Base-by-base conservation (phyloP, 495 filamentous ascomycete species). In the Mytilinidion resinicola region DNA sequence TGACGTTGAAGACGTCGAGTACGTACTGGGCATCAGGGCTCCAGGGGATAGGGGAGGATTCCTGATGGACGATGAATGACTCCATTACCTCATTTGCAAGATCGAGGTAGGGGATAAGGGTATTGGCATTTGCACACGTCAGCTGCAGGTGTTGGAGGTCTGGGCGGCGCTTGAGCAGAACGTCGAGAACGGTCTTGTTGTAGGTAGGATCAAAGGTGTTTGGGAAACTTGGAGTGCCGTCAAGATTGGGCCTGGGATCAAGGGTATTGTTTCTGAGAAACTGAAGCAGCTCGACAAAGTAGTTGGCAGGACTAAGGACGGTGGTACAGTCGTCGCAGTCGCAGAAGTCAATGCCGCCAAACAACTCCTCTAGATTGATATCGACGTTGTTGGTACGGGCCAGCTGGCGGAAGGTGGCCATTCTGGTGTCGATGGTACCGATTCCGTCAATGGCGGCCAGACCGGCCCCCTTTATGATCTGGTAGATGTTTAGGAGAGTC, bases 21-120 rank as follows among this genome's bases (percentile, higher is more conserved):
- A 9, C 44, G 9, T 9, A 8, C 20, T 48, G n/a, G 17, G 20
- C 17, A 48, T 25, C 60, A 69, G 8, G 67, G 57, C 1, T 48
- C 52, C 5, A 37, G 9, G 0, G 48, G 37, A 20, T 53, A 44
- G 15, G 17, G 9, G 0, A 56, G 51, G 44, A 48, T 8, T 48
- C n/a, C 14, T 9, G 44, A 15, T 15, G 8, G 8, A 46, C 19
- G 37, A 55, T 34, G 25, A 51, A 68, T 1, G 67, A 68, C 49
- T 75, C 72, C 59, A 76, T 63, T 4, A 69, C 56, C 61, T 76
- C 74, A 50, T 69, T 71, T 5, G 53, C 70, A 14, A 75, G 58
- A 46, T 72, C 71, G 35, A 76, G 66, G 55, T 73, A 73, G 10
- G 72, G 74, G 0, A 76, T 12, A 0, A 62, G 3, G 1, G 59